phyloP scores from a whole-genome alignment of 768 basidiomycete genomes.

The Coprinellus micaceus region DNA sequence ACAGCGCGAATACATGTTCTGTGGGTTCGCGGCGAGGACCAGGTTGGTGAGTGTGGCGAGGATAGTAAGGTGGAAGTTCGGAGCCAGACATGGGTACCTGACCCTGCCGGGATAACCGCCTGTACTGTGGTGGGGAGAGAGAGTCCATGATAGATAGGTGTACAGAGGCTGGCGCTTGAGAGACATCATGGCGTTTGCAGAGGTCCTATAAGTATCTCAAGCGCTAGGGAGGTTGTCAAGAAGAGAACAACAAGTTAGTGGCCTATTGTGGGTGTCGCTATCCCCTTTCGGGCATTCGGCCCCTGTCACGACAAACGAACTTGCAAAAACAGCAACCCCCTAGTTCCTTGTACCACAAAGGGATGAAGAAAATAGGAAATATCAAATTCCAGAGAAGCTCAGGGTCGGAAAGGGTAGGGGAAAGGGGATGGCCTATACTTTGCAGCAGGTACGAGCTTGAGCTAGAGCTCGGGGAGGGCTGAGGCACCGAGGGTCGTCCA shows the following conservation, averaged over 20 bases:
- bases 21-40: constrained; percentile 40
- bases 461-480: background rate
- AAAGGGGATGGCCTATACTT: too few species aligned
- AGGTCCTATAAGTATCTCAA: background rate
- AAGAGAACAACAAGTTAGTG: constrained; percentile 26
- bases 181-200: too few species aligned
- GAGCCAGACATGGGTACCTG: constrained; percentile 43
- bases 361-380: background rate
- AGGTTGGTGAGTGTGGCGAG: constrained; percentile 37
- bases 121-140: constrained; percentile 45
- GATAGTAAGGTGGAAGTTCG: constrained; percentile 48
- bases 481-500: too few species aligned
- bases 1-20: constrained; percentile 43
- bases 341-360: background rate
- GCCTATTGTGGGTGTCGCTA: constrained; percentile 25
- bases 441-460: background rate
- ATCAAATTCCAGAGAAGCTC: background rate
- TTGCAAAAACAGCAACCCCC: background rate
- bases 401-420: background rate
- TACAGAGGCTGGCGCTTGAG: constrained; percentile 6
- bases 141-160: constrained; percentile 37
- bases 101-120: constrained; percentile 49
- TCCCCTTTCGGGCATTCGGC: background rate
- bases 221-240: constrained; percentile 9
- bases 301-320: background rate